These are phyloP conservation scores for Mycena citricolor DNA, from an alignment of 1,284 basidiomycete species.

Conservation along the genomic window DNA sequence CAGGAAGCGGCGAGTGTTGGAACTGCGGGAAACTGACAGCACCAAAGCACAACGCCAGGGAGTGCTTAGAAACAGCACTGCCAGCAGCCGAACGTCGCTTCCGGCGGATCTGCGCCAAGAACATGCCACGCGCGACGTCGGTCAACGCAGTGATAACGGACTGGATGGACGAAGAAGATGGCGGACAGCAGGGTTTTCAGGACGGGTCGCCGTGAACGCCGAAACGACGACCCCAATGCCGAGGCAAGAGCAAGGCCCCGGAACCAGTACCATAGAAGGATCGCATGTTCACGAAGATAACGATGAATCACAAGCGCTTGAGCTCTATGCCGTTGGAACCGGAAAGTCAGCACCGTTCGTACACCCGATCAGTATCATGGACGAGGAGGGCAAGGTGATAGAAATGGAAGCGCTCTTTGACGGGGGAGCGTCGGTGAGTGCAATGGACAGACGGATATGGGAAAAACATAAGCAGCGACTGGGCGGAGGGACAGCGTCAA, in stretches of 20 bases:
- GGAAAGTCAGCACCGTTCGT: conserved; percentile 1
- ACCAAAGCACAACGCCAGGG: neutral
- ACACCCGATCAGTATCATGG: conserved; percentile 4
- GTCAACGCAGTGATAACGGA: neutral
- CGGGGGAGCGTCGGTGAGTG: conserved; percentile 12
- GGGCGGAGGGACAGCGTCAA: conserved; percentile 1
- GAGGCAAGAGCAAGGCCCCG: conserved; percentile 4
- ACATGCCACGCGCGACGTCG: neutral
- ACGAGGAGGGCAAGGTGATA: conserved; percentile 3
- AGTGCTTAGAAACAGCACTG: neutral
- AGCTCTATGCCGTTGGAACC: conserved; percentile 11
- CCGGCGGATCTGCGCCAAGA: conserved; percentile 3
- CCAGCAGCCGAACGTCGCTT: neutral
- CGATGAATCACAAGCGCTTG: conserved; percentile 2
- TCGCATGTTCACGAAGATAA: conserved; percentile 2
- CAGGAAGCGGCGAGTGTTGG: conserved; percentile 6
- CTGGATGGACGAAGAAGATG: neutral
- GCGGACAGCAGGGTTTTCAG: conserved; percentile 9
- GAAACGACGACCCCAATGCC: conserved; percentile 1
- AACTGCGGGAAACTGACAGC: neutral
- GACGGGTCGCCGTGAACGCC: conserved; percentile 1
- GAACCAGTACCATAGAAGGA: neutral
- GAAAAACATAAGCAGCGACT: neutral
- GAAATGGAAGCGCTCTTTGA: conserved; percentile 2
- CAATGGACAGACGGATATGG: conserved; percentile 4